These are phyloP conservation scores for Leccinum sublutescens DNA, from an alignment of 768 basidiomycete species.

Conservation along the genomic window DNA sequence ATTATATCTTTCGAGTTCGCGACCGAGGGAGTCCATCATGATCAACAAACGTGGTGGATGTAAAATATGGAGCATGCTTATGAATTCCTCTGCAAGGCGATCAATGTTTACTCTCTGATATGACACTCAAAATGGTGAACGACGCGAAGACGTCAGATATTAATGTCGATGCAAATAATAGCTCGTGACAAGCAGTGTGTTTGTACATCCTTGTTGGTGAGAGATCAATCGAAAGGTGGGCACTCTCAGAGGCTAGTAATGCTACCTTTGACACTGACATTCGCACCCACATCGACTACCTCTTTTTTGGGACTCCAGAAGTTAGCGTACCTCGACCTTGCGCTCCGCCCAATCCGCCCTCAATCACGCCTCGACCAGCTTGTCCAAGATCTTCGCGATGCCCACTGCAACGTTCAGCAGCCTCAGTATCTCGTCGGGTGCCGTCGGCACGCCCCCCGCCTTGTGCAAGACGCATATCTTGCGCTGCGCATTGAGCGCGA, in stretches of 20 bases:
- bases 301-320: background rate
- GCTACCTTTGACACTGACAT: background rate
- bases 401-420: slow-evolving; percentile 68
- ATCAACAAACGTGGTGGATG: slow-evolving; percentile 54
- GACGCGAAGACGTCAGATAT: too few relatives aligned
- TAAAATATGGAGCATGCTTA: slow-evolving; percentile 42
- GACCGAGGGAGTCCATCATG: slow-evolving; percentile 60
- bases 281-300: background rate
- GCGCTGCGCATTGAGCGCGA: slow-evolving; percentile 88
- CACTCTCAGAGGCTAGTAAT: too few relatives aligned
- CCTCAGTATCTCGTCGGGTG: slow-evolving; percentile 69
- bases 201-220: too few relatives aligned
- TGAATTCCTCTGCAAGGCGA: slow-evolving; percentile 48
- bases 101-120: background rate
- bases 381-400: slow-evolving; percentile 69
- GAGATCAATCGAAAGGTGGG: too few relatives aligned
- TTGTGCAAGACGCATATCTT: slow-evolving; percentile 94
- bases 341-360: slow-evolving; percentile 67
- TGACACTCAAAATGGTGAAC: too few relatives aligned
- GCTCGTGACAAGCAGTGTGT: too few relatives aligned
- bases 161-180: too few relatives aligned
- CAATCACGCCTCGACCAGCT: slow-evolving; percentile 62
- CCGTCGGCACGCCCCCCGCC: slow-evolving; percentile 83
- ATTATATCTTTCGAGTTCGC: slow-evolving; percentile 76
- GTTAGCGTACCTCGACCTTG: slow-evolving; percentile 52